A percentile compares a stretch with the other conserved stretches of the same genome.
phyloP scores from a whole-genome alignment of 768 basidiomycete genomes.

The Lyophyllum semitale region DNA sequence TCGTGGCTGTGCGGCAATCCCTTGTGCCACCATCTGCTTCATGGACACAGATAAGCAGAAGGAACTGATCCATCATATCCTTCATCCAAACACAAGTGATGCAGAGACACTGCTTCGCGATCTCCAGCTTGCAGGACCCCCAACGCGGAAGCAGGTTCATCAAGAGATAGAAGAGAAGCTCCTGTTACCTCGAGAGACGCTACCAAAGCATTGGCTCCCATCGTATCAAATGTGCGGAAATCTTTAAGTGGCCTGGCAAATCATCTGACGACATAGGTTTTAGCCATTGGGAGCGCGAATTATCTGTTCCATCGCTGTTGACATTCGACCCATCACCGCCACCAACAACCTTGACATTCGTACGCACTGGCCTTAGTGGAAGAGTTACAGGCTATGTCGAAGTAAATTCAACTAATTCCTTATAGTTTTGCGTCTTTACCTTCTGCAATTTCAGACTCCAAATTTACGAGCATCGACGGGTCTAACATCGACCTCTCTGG shows the following conservation, averaged over 20 bases:
- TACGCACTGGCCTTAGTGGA: conserved; percentile 80
- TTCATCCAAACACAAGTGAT: conserved; percentile 43
- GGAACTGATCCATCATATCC: conserved; percentile 47
- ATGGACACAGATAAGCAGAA: conserved; percentile 36
- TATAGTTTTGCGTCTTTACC: background rate
- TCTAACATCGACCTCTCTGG: conserved; percentile 81
- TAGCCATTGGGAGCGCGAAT: conserved; percentile 73
- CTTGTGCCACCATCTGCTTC: background rate
- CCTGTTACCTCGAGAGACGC: conserved; percentile 62
- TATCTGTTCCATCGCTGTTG: conserved; percentile 66
- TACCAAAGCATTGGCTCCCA: conserved; percentile 75
- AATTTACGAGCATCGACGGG: conserved; percentile 63
- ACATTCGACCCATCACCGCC: conserved; percentile 68
- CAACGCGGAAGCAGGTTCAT: conserved; percentile 61
- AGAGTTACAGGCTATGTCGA: conserved; percentile 81
- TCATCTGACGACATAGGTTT: conserved; percentile 14
- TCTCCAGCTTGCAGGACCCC: conserved; percentile 59
- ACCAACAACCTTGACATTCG: conserved; percentile 71
- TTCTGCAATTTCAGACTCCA: conserved; percentile 43
- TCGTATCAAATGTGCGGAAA: conserved; percentile 79
- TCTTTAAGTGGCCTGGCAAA: conserved; percentile 1
- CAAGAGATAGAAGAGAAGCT: conserved; percentile 75
- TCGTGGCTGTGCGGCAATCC: conserved; percentile 14
- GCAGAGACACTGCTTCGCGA: conserved; percentile 47
- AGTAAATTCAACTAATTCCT: conserved; percentile 38